Conservation (phyloP, 371 early-diverging fungal species). For the Saksenaea oblongispora region DNA sequence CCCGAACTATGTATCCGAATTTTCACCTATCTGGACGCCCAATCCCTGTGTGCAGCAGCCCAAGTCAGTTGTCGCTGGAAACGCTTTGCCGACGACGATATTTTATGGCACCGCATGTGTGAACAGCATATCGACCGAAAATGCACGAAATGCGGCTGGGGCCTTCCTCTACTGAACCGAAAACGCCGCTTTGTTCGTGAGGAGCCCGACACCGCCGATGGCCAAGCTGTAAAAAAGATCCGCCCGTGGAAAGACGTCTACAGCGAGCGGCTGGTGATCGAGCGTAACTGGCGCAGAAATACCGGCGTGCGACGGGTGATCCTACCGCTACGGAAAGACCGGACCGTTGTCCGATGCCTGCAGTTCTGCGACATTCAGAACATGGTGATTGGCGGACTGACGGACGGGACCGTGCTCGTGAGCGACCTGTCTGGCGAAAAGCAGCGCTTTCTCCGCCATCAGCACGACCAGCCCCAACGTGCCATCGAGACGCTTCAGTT, state of each 20-base stretch:
- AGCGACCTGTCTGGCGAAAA: slow-evolving; percentile 80
- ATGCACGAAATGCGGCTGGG: slow-evolving; percentile 95
- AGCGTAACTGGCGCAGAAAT: slow-evolving; percentile 82
- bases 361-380: slow-evolving; percentile 78
- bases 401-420: slow-evolving; percentile 79
- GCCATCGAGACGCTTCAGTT: slow-evolving; percentile 86
- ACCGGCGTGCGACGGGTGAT: slow-evolving; percentile 44
- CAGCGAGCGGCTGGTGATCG: slow-evolving; percentile 78
- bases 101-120: slow-evolving; percentile 93
- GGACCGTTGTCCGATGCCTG: slow-evolving; percentile 78
- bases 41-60: slow-evolving; percentile 82
- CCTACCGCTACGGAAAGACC: slow-evolving; percentile 66
- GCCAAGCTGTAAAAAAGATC: neutral
- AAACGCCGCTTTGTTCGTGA: slow-evolving; percentile 18
- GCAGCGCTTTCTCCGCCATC: slow-evolving; percentile 58
- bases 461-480: slow-evolving; percentile 86
- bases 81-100: slow-evolving; percentile 81
- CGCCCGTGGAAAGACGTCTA: slow-evolving; percentile 80
- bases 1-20: slow-evolving; percentile 78
- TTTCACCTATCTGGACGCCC: slow-evolving; percentile 85
- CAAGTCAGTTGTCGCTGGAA: slow-evolving; percentile 83
- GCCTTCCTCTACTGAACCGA: slow-evolving; percentile 69
- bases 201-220: slow-evolving; percentile 8
- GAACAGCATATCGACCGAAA: slow-evolving; percentile 93
- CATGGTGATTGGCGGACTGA: slow-evolving; percentile 79